phyloP scores from a whole-genome alignment of 352 stramenopile species.

The Phytophthora crassamura region DNA sequence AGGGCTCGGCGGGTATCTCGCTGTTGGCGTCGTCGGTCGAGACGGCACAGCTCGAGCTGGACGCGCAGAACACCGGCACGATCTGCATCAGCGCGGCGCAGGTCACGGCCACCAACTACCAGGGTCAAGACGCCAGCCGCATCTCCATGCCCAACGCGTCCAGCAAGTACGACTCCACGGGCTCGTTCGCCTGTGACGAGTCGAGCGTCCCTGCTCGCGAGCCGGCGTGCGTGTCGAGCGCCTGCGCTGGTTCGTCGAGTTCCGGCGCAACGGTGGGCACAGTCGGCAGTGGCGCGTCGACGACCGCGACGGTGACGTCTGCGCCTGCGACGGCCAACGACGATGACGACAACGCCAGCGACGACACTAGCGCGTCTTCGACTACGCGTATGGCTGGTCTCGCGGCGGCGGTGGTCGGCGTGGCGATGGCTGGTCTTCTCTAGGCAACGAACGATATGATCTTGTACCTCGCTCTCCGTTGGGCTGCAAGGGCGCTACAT shows the following conservation, averaged over 20 bases:
- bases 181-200: constrained; percentile 28
- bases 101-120: constrained; percentile 30
- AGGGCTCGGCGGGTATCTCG: constrained; percentile 22
- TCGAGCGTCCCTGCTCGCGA: constrained; percentile 28
- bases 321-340: constrained; percentile 24
- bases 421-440: constrained; percentile 13
- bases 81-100: constrained; percentile 33
- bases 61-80: constrained; percentile 25
- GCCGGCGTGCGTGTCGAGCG: constrained; percentile 28
- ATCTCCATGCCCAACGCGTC: constrained; percentile 46
- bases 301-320: constrained; percentile 17
- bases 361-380: constrained; percentile 27
- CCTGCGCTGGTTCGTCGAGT: constrained; percentile 17
- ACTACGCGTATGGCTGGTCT: constrained; percentile 16
- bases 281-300: constrained; percentile 11
- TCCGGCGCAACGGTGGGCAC: constrained; percentile 17
- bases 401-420: constrained; percentile 13
- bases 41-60: constrained; percentile 25
- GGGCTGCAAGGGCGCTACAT: no score
- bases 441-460: constrained; percentile 16
- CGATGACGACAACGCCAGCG: constrained; percentile 18
- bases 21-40: constrained; percentile 33
- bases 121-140: constrained; percentile 24
- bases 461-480: no score
- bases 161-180: constrained; percentile 37